Evolutionary conservation across 148 eudicot genomes (phyloP).

Genomic region (Selenicereus undatus): DNA sequence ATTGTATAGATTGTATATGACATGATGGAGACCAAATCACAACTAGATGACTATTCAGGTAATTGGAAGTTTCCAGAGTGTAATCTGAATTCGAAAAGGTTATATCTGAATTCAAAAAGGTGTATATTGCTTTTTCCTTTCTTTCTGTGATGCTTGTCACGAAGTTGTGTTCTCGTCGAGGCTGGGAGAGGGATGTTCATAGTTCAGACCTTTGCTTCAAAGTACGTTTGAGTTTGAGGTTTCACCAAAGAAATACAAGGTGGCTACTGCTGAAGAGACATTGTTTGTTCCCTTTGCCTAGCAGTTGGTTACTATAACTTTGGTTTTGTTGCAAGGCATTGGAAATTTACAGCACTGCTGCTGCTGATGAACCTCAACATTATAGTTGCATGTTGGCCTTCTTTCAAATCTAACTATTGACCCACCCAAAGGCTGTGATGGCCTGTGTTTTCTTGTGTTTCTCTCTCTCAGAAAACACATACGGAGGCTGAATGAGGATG

Average conservation of each 20-base stretch:
- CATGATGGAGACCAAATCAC: no score
- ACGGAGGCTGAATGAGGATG: not conserved
- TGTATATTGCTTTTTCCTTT: not conserved
- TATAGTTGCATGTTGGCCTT: not conserved
- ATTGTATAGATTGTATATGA: no score
- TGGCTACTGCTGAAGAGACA: not conserved
- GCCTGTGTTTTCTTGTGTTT: not conserved
- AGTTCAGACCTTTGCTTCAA: not conserved
- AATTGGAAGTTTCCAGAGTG: not conserved
- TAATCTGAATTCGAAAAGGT: no score
- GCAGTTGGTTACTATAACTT: not conserved
- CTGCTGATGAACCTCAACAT: not conserved
- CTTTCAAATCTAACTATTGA: not conserved
- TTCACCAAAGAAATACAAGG: not conserved
- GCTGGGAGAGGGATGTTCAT: not conserved
- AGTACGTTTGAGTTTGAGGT: not conserved
- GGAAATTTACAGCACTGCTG: not conserved
- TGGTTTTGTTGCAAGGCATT: no score
- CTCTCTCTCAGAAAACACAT: not conserved
- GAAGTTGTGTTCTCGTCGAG: not conserved
- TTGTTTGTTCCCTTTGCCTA: not conserved
- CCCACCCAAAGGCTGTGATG: not conserved
- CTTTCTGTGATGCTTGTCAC: not conserved
- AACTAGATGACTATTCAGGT: not conserved
- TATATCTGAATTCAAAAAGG: not conserved